A percentile compares a stretch with the other conserved stretches of the same genome.
Evolutionary conservation across 1,284 basidiomycete species (phyloP).

Genomic region (Neolentinus lepideus): DNA sequence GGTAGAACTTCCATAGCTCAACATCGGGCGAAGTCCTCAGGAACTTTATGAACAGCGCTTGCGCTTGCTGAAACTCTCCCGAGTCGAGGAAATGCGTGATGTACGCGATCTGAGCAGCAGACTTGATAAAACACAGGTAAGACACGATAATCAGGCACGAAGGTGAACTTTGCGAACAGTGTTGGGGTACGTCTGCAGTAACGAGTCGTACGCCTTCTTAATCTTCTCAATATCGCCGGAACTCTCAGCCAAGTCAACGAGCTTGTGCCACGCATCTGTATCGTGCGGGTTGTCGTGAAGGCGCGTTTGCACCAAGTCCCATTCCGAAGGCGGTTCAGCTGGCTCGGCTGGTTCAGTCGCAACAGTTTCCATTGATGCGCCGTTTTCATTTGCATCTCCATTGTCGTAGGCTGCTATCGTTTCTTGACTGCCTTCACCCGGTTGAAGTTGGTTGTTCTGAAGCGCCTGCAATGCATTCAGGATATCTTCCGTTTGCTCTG

Average conservation of each 20-base stretch:
- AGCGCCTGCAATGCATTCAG: not conserved
- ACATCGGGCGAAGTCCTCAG: constrained; percentile 78
- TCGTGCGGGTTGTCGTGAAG: constrained; percentile 51
- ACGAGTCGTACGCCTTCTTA: constrained; percentile 64
- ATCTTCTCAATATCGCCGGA: constrained; percentile 64
- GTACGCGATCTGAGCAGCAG: constrained; percentile 74
- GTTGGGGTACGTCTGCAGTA: constrained; percentile 74
- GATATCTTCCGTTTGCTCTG: not conserved
- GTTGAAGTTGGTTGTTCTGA: not conserved
- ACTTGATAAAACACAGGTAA: constrained; percentile 30
- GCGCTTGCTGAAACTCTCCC: constrained; percentile 61
- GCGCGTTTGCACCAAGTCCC: constrained; percentile 36
- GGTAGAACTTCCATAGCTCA: constrained; percentile 83
- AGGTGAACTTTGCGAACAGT: constrained; percentile 43
- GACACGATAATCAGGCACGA: constrained; percentile 9
- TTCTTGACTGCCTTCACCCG: not conserved
- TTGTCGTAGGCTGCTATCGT: not conserved
- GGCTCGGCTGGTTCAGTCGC: not conserved
- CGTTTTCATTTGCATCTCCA: not conserved
- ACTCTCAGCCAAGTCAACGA: constrained; percentile 60
- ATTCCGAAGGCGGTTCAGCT: constrained; percentile 22
- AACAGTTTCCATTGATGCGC: not conserved
- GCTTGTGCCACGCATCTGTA: constrained; percentile 60
- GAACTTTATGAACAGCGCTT: constrained; percentile 77
- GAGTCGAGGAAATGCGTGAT: constrained; percentile 72